Evolutionary conservation across 345 rosid genomes (phyloP).

Genomic region (Eucalyptus microcorys): DNA sequence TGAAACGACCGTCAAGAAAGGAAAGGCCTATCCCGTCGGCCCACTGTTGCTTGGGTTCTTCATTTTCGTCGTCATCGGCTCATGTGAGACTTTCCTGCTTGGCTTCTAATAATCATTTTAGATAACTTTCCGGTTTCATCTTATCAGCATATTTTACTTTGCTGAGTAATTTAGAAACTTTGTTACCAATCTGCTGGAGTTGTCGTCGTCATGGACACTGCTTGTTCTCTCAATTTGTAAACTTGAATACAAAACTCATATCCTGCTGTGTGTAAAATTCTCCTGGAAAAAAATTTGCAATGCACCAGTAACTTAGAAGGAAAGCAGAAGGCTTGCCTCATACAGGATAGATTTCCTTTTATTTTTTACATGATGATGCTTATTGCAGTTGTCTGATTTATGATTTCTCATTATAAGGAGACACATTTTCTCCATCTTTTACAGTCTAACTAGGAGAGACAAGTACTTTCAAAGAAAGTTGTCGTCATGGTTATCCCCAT

Average conservation of each 20-base stretch:
- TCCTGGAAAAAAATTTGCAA: neutral
- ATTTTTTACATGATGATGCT: neutral
- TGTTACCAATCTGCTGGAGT: neutral
- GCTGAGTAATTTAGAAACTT: neutral
- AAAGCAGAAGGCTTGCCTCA: neutral
- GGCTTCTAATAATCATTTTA: neutral
- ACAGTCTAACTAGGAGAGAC: neutral
- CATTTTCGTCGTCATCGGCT: slow-evolving; percentile 84
- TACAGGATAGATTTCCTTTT: neutral
- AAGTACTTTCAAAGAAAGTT: neutral
- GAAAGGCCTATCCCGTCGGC: slow-evolving; percentile 85
- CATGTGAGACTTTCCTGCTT: slow-evolving; percentile 38
- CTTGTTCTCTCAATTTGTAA: neutral
- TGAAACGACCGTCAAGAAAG: slow-evolving; percentile 72
- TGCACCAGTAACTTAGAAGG: neutral
- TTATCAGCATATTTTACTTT: neutral
- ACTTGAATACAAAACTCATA: neutral
- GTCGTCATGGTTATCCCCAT: neutral
- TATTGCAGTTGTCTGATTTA: neutral
- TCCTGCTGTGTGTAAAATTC: neutral
- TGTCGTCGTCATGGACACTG: neutral
- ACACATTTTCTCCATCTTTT: neutral
- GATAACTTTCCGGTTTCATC: neutral
- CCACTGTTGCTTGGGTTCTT: slow-evolving; percentile 90
- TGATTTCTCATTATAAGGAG: neutral